Evolutionary conservation across 257 asterid species (phyloP), one percentile per base, ranked within the genome.

Genomic region (Cinchona pubescens): DNA sequence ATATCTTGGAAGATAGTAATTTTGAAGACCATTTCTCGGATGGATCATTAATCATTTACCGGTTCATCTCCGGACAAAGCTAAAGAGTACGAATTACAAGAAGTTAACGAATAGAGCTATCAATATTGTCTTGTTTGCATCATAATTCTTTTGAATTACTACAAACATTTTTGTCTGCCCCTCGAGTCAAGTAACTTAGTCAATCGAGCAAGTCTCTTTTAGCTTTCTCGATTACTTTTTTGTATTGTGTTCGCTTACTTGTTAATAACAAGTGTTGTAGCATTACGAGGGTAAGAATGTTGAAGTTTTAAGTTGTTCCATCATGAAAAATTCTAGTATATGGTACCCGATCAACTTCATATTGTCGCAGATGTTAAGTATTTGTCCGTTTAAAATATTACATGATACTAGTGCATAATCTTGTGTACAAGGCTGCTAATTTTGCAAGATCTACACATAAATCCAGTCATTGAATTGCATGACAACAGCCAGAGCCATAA

Each of bases 21-120:
- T 37, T 38, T 49, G 27, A 53, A 29, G 40, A 27, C 37, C 51
- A 23, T 65, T 64, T 77, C 79, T 77, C 25, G 77, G 83, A 79
- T 79, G 77, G 83, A 79, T 79, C 80, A 85, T 77, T 67, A 82
- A 78, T 73, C 84, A 82, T 75, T 58, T 69, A 66, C 75, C 59
- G 5, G 64, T 29, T 67, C 67, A 68, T 25, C 59, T 60, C 18
- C 48, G 46, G 70, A 67, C 65, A 75, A 75, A 38, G 70, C 77
- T 78, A 71, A 16, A 71, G 18, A 29, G 64, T 71, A 77, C 79
- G 32, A 64, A 67, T 19, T 60, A 29, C 71, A 8, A 3, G 7
- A 62, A 14, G 32, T 67, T 71, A 68, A 75, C 65, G 67, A 67
- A 34, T 43, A 46, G 13, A 37, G 60, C 67, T 7, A 32, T 8